A percentile compares a stretch with the other conserved stretches of the same genome.
phyloP scores from a whole-genome alignment of 345 rosid species.

The Combretum micranthum region DNA sequence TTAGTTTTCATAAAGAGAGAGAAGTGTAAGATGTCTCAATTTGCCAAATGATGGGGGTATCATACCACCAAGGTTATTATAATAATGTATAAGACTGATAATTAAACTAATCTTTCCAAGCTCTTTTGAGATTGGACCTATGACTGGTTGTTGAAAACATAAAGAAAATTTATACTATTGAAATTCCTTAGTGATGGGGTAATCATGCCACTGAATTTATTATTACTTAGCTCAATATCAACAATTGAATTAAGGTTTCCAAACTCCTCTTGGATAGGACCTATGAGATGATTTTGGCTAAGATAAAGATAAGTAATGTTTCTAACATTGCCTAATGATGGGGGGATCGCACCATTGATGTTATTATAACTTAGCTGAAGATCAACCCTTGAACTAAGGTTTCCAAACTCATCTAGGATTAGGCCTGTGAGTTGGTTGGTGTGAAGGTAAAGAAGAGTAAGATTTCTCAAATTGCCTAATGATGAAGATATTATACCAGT shows the following conservation, averaged over 20 bases:
- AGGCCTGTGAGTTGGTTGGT: constrained; percentile 7
- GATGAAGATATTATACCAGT: too few relatives aligned
- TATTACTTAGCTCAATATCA: constrained; percentile 1
- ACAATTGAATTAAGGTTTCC: constrained; percentile 16
- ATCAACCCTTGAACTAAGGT: constrained; percentile 1
- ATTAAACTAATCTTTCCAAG: neutral
- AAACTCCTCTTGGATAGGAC: constrained; percentile 5
- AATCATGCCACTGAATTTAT: neutral
- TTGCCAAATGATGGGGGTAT: neutral
- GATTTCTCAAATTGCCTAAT: too few relatives aligned
- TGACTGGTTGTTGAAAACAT: too few relatives aligned
- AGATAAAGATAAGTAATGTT: neutral
- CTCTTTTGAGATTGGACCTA: neutral
- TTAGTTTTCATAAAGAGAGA: neutral
- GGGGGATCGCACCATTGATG: constrained; percentile 7
- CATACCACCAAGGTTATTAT: neutral
- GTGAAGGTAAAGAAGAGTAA: too few relatives aligned
- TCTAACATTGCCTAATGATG: constrained; percentile 5
- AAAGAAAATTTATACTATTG: too few relatives aligned
- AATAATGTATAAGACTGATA: neutral
- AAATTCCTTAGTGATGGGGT: constrained; percentile 29
- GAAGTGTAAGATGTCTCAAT: neutral
- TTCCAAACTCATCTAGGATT: constrained; percentile 13
- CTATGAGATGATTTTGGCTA: constrained; percentile 1
- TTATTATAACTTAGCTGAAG: constrained; percentile 9